Percentiles rank a stretch among this genome's conserved stretches.
Conservation (phyloP, 169 alveolate genomes). For the Eimeria brunetti region DNA sequence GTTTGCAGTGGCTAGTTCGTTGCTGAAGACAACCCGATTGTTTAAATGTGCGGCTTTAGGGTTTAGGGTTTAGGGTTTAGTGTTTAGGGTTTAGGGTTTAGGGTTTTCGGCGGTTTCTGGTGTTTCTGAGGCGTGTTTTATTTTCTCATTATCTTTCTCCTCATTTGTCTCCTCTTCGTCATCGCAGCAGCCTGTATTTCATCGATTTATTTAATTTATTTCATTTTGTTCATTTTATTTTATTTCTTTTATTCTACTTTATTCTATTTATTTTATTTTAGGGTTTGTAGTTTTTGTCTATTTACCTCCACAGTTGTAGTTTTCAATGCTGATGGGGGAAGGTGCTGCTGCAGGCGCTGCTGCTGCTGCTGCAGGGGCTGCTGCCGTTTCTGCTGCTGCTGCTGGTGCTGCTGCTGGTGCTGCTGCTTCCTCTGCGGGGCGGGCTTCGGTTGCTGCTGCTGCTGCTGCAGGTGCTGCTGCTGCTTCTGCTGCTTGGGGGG, state of each 20-base stretch:
- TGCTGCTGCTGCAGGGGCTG: background rate
- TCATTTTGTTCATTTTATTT: no score
- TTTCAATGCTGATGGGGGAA: background rate
- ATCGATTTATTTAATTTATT: background rate
- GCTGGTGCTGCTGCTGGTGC: conserved; percentile 17
- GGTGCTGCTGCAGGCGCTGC: background rate
- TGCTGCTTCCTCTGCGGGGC: background rate
- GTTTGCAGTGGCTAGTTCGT: background rate
- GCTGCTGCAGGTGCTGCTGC: conserved; percentile 1
- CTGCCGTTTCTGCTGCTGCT: conserved; percentile 13
- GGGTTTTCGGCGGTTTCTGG: background rate
- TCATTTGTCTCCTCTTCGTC: background rate
- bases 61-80: background rate
- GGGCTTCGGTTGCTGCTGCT: background rate
- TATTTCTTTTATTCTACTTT: background rate
- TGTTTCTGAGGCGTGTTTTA: background rate
- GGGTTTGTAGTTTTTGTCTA: background rate
- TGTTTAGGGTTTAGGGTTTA: conserved; percentile 11
- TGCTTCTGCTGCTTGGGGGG: background rate
- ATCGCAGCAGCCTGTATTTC: conserved; percentile 25
- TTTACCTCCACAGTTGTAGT: conserved; percentile 21
- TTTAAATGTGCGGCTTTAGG: background rate
- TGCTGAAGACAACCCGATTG: background rate
- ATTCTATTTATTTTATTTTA: background rate
- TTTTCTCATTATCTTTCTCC: background rate